These are phyloP conservation scores for Diplodia seriata DNA, from an alignment of 2,329 filamentous ascomycete genomes.

Conservation along the genomic window DNA sequence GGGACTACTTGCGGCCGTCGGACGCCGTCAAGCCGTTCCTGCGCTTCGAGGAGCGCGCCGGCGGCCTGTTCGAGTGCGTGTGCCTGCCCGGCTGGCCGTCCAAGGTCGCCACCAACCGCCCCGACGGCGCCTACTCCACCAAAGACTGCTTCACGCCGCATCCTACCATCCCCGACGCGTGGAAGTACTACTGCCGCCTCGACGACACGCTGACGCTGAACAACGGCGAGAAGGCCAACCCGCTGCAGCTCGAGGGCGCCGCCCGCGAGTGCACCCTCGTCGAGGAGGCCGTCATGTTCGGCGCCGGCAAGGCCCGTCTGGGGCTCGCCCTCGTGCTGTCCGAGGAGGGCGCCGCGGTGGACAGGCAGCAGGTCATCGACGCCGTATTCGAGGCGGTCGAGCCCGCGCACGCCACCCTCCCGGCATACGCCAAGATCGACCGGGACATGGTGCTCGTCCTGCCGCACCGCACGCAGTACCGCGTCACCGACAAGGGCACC, in stretches of 20 bases:
- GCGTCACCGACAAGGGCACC: constrained; percentile 64
- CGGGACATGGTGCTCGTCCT: constrained; percentile 62
- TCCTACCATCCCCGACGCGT: constrained; percentile 52
- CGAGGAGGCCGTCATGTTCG: constrained; percentile 65
- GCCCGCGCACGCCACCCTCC: constrained; percentile 59
- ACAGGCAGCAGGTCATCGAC: constrained; percentile 56
- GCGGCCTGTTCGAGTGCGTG: constrained; percentile 48
- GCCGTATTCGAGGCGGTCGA: constrained; percentile 59
- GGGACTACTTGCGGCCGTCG: constrained; percentile 64
- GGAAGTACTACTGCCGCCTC: constrained; percentile 56
- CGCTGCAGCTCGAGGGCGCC: constrained; percentile 59
- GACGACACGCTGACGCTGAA: constrained; percentile 58
- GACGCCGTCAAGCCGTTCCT: constrained; percentile 51
- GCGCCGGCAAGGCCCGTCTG: constrained; percentile 59
- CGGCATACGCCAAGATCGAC: constrained; percentile 61
- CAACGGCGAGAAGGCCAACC: constrained; percentile 61
- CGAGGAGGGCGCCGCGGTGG: constrained; percentile 51
- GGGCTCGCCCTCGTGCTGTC: constrained; percentile 62
- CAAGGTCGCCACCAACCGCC: constrained; percentile 55
- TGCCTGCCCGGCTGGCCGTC: constrained; percentile 47
- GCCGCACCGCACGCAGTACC: constrained; percentile 54
- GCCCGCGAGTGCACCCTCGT: constrained; percentile 62
- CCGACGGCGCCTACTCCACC: constrained; percentile 27
- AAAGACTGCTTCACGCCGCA: constrained; percentile 56
- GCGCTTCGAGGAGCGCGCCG: constrained; percentile 44